phyloP scores from a whole-genome alignment of 2,329 filamentous ascomycete genomes.

The Aspergillus pseudotamarii region DNA sequence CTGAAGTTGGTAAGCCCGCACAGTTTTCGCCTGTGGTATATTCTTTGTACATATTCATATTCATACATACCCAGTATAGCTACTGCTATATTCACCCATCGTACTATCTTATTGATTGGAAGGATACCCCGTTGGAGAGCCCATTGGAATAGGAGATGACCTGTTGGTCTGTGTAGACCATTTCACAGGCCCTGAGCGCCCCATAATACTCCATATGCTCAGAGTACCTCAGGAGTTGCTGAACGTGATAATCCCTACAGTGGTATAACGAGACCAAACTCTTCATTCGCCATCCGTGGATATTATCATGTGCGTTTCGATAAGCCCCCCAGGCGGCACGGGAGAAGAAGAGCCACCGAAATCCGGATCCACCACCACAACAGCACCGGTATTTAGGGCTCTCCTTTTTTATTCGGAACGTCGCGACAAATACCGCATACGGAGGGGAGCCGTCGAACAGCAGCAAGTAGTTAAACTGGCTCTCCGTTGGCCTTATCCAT shows the following conservation, averaged over 20 bases:
- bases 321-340: neutral
- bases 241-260: neutral
- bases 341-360: neutral
- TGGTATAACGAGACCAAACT: neutral
- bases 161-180: neutral
- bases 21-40: neutral
- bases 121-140: neutral
- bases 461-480: neutral
- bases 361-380: neutral
- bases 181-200: neutral
- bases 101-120: neutral
- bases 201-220: neutral
- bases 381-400: neutral
- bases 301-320: neutral
- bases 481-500: neutral
- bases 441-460: neutral
- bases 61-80: neutral
- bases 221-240: neutral
- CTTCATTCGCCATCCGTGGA: neutral
- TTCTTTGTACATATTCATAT: neutral
- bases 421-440: neutral
- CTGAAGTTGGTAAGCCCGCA: slow-evolving; percentile 6
- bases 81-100: neutral
- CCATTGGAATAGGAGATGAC: neutral
- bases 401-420: neutral